These are phyloP conservation scores for Neonectria hederae DNA, from an alignment of 2,329 filamentous ascomycete species.

Conservation along the genomic window DNA sequence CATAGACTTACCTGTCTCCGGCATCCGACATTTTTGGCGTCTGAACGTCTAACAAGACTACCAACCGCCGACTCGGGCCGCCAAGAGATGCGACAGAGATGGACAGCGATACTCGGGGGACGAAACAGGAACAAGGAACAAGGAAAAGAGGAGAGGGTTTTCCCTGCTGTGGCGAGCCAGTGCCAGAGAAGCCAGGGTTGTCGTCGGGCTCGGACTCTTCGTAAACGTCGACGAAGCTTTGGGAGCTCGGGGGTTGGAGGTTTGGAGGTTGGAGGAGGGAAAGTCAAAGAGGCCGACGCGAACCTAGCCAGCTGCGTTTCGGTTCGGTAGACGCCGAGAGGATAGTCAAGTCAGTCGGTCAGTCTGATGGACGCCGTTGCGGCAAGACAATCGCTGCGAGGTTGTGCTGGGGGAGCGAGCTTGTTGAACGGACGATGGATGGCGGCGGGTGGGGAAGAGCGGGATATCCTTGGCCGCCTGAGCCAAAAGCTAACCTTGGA, in stretches of 20 bases:
- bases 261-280: background rate
- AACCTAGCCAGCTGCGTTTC: background rate
- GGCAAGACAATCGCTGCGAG: background rate
- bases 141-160: conserved; percentile 9
- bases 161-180: conserved; percentile 5
- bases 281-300: background rate
- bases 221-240: background rate
- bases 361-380: background rate
- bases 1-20: conserved; percentile 38
- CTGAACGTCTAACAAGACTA: background rate
- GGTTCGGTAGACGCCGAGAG: background rate
- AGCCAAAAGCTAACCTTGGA: background rate
- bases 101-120: background rate
- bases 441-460: conserved; percentile 16
- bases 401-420: background rate
- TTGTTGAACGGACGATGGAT: background rate
- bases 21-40: conserved; percentile 39
- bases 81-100: background rate
- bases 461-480: conserved; percentile 1
- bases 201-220: background rate
- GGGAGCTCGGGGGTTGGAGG: background rate
- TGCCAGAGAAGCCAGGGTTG: conserved; percentile 10
- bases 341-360: too few species aligned
- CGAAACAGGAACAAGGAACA: background rate
- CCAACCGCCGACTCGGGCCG: background rate